Evolutionary conservation across 108 stramenopile genomes (phyloP).

Genomic region (Nitzschia inconspicua): DNA sequence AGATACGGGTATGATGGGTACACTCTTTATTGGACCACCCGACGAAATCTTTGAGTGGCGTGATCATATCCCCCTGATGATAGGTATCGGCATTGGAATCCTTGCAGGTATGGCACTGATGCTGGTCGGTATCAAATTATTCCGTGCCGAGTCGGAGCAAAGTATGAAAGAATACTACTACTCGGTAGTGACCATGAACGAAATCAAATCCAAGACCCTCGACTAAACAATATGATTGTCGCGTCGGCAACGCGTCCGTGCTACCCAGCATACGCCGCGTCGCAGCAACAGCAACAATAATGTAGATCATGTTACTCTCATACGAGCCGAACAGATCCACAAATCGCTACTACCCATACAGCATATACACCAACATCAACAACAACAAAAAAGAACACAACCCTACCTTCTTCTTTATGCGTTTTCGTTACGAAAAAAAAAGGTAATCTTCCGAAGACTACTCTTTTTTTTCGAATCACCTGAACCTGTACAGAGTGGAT

Average conservation of each 20-base stretch:
- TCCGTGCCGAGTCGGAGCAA: neutral
- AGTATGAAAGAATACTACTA: neutral
- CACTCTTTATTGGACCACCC: conserved; percentile 34
- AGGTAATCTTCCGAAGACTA: too few species aligned
- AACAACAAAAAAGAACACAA: neutral
- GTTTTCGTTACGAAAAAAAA: too few species aligned
- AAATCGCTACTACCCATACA: too few species aligned
- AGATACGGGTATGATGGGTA: conserved; percentile 58
- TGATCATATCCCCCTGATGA: conserved; percentile 13
- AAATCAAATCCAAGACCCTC: conserved; percentile 26
- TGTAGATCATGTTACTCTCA: too few species aligned
- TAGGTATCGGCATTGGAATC: conserved; percentile 15
- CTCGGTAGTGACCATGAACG: conserved; percentile 27
- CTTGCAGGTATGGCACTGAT: neutral
- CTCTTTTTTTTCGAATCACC: neutral
- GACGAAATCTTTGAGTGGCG: conserved; percentile 14
- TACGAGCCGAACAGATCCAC: too few species aligned
- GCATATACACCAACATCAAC: neutral
- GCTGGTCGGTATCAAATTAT: neutral
- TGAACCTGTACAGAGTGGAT: neutral
- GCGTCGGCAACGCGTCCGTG: too few species aligned
- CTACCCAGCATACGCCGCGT: too few species aligned
- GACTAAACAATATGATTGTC: conserved; percentile 21
- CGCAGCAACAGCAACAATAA: too few species aligned
- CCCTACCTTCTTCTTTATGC: neutral